Evolutionary conservation across 192 early-diverging fungal species (phyloP), one percentile per base, ranked within the genome.

Genomic region (Gryganskiella cystojenkinii): DNA sequence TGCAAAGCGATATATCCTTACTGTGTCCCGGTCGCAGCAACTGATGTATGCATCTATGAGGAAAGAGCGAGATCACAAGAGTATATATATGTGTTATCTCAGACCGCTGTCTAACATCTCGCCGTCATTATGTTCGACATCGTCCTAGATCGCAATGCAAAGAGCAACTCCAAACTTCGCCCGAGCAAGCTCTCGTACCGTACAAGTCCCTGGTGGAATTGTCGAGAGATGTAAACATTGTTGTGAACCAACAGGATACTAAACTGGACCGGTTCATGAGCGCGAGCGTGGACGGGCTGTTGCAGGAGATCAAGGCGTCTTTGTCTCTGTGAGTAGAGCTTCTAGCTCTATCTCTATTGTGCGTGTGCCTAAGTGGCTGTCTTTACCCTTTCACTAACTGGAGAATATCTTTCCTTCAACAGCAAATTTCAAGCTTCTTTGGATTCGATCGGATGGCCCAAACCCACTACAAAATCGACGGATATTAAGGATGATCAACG

Each of bases 291-390:
- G 61, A 70, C 8, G 44, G 65, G 6, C 61, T 89, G 10, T 81
- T 82, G 80, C 67, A 84, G 37, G 83, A 87, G 6, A 56, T 89
- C 42, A 85, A 81, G 20, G 33, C 52, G 14, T 57, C 73, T 25
- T 47, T 89, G 19, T 70, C 74, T 76, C 81, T 80, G 87, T 89
- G 73, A 55, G 70, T 24, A 57, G n/a, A n/a, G n/a, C n/a, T n/a
- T n/a, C n/a, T n/a, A n/a, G n/a, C n/a, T n/a, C n/a, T n/a, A 40
- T 40, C 37, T 5, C 5, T 5, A 40, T 13, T 40, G 13, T 40
- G 7, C 37, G 13, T 40, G 13, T n/a, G n/a, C n/a, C n/a, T n/a
- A n/a, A n/a, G n/a, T n/a, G n/a, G n/a, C n/a, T n/a, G n/a, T n/a
- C n/a, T 40, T 5, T 40, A 40, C 37, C 13, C 37, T 9, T 40